Evolutionary conservation across 495 filamentous ascomycete genomes (phyloP).

Genomic region (Terfezia claveryi): DNA sequence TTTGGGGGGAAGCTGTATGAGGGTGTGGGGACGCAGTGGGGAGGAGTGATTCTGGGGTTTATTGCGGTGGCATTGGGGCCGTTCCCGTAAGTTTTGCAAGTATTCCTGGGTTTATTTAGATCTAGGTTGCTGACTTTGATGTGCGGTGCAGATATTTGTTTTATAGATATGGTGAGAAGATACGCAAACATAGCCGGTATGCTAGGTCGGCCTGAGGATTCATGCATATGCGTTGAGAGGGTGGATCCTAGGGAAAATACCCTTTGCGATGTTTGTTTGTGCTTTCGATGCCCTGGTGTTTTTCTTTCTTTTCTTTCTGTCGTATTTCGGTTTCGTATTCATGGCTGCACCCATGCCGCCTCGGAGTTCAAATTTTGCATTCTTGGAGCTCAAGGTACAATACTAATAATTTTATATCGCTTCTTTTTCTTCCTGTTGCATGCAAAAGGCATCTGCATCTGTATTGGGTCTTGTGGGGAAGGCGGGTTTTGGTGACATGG

Average conservation of each 20-base stretch:
- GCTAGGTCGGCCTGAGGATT: background rate
- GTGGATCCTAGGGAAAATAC: background rate
- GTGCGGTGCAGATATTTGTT: slow-evolving; percentile 24
- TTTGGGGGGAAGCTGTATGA: slow-evolving; percentile 44
- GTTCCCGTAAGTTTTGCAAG: slow-evolving; percentile 31
- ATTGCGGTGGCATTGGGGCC: slow-evolving; percentile 47
- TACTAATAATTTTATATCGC: no score
- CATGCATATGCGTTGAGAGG: background rate
- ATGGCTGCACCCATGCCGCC: no score
- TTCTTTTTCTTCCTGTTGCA: no score
- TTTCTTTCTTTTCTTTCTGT: background rate
- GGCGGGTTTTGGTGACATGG: no score
- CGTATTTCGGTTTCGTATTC: background rate
- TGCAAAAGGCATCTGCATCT: no score
- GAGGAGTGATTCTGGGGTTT: slow-evolving; percentile 43
- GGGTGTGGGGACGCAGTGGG: slow-evolving; percentile 49
- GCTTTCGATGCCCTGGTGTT: background rate
- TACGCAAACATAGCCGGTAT: background rate
- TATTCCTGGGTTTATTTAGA: background rate
- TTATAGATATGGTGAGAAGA: slow-evolving; percentile 34
- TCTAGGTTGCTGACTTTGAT: background rate
- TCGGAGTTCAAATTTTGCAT: no score
- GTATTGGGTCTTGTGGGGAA: no score
- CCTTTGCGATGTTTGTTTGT: background rate
- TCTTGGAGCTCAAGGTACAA: no score